These are phyloP conservation scores for Encephalitozoon cuniculi DNA, from an alignment of 371 early-diverging fungal genomes.

Conservation along the genomic window DNA sequence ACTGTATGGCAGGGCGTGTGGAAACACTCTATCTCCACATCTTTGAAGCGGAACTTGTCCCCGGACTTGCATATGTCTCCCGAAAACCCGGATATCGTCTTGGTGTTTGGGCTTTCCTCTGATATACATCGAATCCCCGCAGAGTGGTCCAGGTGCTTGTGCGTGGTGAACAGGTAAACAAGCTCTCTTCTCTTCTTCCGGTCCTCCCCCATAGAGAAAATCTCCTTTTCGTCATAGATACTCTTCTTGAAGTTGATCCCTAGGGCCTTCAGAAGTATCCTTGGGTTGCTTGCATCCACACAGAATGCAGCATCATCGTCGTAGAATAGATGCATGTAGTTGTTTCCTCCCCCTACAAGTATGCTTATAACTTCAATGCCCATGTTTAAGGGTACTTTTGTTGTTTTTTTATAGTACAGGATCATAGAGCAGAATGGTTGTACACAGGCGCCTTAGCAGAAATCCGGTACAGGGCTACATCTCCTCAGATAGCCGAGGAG, in stretches of 20 bases:
- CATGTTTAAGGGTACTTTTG: too few species aligned
- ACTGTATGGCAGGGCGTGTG: conserved; percentile 58
- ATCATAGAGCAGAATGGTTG: too few species aligned
- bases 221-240: conserved; percentile 21
- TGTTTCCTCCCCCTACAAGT: conserved; percentile 32
- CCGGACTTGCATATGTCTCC: conserved; percentile 8
- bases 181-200: conserved; percentile 14
- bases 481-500: not conserved
- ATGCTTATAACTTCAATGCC: conserved; percentile 12
- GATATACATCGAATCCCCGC: conserved; percentile 42
- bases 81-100: not conserved
- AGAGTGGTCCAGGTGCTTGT: conserved; percentile 57
- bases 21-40: conserved; percentile 34
- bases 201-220: not conserved
- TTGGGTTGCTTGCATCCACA: conserved; percentile 35
- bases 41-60: not conserved
- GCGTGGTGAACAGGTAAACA: conserved; percentile 54
- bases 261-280: conserved; percentile 22
- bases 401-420: too few species aligned
- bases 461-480: not conserved
- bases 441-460: too few species aligned
- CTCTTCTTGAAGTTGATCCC: conserved; percentile 1
- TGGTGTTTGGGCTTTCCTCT: conserved; percentile 27
- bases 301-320: conserved; percentile 29
- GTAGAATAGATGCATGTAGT: conserved; percentile 49